Evolutionary conservation across 2,329 filamentous ascomycete genomes (phyloP), one percentile per base, ranked within the genome.

Genomic region (Xylaria sp.): DNA sequence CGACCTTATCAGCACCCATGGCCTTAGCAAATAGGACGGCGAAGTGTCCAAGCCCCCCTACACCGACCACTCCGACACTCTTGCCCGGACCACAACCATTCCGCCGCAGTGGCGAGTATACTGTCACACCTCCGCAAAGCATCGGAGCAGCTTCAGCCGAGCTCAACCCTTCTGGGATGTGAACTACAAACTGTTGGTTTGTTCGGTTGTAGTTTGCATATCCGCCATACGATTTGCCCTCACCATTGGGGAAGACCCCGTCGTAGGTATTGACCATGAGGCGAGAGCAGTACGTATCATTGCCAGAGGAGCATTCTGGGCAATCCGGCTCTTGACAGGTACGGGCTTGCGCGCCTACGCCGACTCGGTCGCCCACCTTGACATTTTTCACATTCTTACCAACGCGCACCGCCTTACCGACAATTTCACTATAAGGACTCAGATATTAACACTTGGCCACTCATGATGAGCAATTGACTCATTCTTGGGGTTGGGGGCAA

Each of bases 31-130:
- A 92, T 53, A 92, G 79, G 13, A 93, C 79, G 2, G 87, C 91
- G 70, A 92, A 89, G 78, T 93, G 90, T 0, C 91, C 91, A 0
- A 93, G 78, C 1, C 91, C 90, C 2, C 91, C 91, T 27, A 93
- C 82, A 0, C 91, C 91, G 29, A 93, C 81, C 66, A 93, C 87
- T 0, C 90, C 91, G 2, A 93, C 89, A 3, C 79, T 84, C 80
- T 91, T 92, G 1, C 90, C 91, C 0, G 90, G 90, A 0, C 91
- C 91, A 53, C 85, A 87, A 1, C 88, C 89, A 71, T 92, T 87
- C 62, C 87, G 84, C 72, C 83, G 84, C 63, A 93, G 78, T 0
- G 91, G 91, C 4, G 84, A 82, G 75, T 86, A 93, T 3, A 90
- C 83, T 0, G 91, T 93, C 32, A 93, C 84, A 13, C 91, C 91